A percentile compares a stretch with the other conserved stretches of the same genome.
These are phyloP conservation scores for Pleodorina starrii DNA, from an alignment of 139 green algal species.

Conservation along the genomic window DNA sequence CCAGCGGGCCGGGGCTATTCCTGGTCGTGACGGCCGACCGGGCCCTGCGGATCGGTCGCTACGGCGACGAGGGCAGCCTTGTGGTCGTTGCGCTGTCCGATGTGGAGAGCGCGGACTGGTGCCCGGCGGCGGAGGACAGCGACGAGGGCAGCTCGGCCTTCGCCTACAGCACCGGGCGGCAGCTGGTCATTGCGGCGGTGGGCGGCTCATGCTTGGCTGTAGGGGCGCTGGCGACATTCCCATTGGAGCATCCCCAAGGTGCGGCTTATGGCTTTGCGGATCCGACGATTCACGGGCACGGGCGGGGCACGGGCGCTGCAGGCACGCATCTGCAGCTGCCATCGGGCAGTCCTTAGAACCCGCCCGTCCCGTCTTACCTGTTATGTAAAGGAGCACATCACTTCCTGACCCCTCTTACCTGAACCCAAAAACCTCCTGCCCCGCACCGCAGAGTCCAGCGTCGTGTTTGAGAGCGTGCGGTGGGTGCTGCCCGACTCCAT, in stretches of 20 bases:
- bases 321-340: too few species aligned
- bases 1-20: background rate
- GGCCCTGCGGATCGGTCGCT: constrained; percentile 5
- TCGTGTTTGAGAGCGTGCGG: constrained; percentile 32
- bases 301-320: too few species aligned
- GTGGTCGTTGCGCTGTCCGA: background rate
- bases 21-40: background rate
- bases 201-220: background rate
- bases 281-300: too few species aligned
- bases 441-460: background rate
- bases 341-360: too few species aligned
- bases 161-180: constrained; percentile 11
- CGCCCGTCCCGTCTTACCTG: too few species aligned
- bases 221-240: background rate
- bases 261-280: too few species aligned
- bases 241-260: constrained; percentile 22
- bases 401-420: too few species aligned
- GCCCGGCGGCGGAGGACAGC: background rate
- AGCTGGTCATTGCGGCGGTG: constrained; percentile 11
- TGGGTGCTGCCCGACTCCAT: constrained; percentile 15
- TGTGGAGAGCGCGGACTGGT: constrained; percentile 37
- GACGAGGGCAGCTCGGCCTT: background rate
- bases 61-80: background rate
- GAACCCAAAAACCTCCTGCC: too few species aligned
- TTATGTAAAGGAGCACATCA: too few species aligned